Evolutionary conservation across 768 basidiomycete genomes (phyloP).

Genomic region (Auriscalpium microsporum): DNA sequence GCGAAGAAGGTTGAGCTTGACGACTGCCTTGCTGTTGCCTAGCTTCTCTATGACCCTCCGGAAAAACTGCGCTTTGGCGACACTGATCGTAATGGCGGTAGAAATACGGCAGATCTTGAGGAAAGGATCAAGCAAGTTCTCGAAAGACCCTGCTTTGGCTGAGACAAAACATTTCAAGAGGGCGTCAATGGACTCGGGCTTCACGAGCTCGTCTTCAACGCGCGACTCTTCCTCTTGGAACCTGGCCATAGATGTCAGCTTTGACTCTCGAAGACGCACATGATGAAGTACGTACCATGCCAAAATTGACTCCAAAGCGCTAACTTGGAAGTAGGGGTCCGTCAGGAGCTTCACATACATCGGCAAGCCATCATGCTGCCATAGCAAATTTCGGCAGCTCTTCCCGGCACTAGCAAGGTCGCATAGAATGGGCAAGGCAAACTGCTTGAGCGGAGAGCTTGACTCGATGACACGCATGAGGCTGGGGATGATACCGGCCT

Average conservation of each 20-base stretch:
- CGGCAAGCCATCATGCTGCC: slow-evolving; percentile 87
- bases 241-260: slow-evolving; percentile 34
- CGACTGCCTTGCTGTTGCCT: slow-evolving; percentile 70
- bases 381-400: slow-evolving; percentile 78
- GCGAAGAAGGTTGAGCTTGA: slow-evolving; percentile 82
- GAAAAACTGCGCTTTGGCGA: slow-evolving; percentile 82
- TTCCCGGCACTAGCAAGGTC: slow-evolving; percentile 95
- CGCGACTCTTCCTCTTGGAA: slow-evolving; percentile 91
- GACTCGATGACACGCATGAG: slow-evolving; percentile 83
- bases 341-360: slow-evolving; percentile 73
- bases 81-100: slow-evolving; percentile 56
- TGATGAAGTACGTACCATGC: slow-evolving; percentile 58
- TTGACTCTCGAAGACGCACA: neutral
- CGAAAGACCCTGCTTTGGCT: slow-evolving; percentile 84
- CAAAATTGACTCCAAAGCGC: slow-evolving; percentile 81
- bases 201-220: slow-evolving; percentile 82
- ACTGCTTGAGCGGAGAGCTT: slow-evolving; percentile 90
- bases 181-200: slow-evolving; percentile 52
- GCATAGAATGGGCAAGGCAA: slow-evolving; percentile 93
- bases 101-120: slow-evolving; percentile 88
- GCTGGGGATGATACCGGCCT: slow-evolving; percentile 89
- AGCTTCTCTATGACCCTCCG: slow-evolving; percentile 80
- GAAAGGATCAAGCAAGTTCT: slow-evolving; percentile 86
- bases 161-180: slow-evolving; percentile 74
- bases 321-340: slow-evolving; percentile 89